These are phyloP conservation scores for Oryza punctata DNA, from an alignment of 176 grass and related monocot species.

Conservation along the genomic window DNA sequence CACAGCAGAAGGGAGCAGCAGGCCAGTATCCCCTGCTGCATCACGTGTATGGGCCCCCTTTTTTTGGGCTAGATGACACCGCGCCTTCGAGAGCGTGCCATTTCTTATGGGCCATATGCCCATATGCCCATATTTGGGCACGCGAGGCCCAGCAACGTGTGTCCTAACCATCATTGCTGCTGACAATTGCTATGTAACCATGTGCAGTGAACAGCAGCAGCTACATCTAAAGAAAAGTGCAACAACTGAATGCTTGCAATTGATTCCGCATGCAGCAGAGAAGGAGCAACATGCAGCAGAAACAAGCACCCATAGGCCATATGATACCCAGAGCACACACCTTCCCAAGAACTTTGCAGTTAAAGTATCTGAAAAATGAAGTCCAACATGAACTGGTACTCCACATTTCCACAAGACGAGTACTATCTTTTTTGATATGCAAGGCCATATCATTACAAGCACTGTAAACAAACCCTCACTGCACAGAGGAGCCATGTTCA, in stretches of 20 bases:
- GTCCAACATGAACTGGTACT: background rate
- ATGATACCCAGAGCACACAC: background rate
- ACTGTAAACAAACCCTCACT: background rate
- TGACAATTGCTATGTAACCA: background rate
- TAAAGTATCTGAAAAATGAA: background rate
- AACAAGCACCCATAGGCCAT: background rate
- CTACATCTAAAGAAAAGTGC: background rate
- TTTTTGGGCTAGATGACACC: background rate
- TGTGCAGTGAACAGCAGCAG: background rate
- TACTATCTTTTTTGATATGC: background rate
- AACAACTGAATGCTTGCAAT: background rate
- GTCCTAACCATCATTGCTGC: background rate
- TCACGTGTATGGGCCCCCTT: background rate
- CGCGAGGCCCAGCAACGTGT: background rate
- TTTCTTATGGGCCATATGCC: background rate
- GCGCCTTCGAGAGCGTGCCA: too few relatives aligned
- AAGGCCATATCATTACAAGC: background rate
- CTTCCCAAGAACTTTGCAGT: background rate
- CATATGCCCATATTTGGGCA: background rate
- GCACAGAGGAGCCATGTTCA: background rate
- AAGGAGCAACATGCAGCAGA: background rate
- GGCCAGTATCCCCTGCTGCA: too few relatives aligned
- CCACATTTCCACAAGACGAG: too few relatives aligned
- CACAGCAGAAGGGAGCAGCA: too few relatives aligned
- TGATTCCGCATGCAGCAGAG: background rate